Evolutionary conservation across 768 basidiomycete genomes (phyloP), one percentile per base, ranked within the genome.

Genomic region (Chalciporus pseudorubinellus): DNA sequence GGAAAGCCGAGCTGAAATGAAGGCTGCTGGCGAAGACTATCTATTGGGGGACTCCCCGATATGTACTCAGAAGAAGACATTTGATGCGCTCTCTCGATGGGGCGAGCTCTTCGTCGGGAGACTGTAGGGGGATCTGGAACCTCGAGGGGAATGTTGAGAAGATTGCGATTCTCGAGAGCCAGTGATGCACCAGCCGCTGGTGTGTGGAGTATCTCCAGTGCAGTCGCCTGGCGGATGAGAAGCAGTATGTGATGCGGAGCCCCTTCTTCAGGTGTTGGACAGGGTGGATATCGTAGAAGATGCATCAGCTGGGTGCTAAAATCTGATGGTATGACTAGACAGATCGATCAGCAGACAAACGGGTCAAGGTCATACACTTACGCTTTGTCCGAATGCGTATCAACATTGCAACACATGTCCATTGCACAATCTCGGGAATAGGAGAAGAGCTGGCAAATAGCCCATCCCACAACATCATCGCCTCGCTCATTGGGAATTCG

Each of bases 391-490:
- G 85, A 61, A 98, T 91, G 47, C 97, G 84, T 49, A 98, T 82
- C 16, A 99, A 80, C 94, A 98, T 95, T 1, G 92, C 90, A 18
- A 98, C 85, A 63, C 92, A 94, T 45, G 95, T 74, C 87, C 90
- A 95, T 47, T 85, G 83, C 1, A 87, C 82, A 33, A 97, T 71
- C 45, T 86, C 83, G 24, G 95, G 74, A 0, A 85, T 76, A 18
- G 89, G 80, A 70, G 93, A 50, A 3, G 59, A 91, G 53, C 84
- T 86, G 0, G 95, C 92, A 66, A 99, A 95, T 9, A 98, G 67
- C 1, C 88, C 93, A 67, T 99, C 97, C 97, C 97, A 98, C n/a
- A 99, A 65, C 28, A 80, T 75, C 82, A 99, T 83, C 0, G 90
- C 82, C 54, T 91, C 85, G 3, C 74, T 61, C 76, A 98, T 81